phyloP scores from a whole-genome alignment of 2,329 filamentous ascomycete genomes.

The Fusarium irregulare region DNA sequence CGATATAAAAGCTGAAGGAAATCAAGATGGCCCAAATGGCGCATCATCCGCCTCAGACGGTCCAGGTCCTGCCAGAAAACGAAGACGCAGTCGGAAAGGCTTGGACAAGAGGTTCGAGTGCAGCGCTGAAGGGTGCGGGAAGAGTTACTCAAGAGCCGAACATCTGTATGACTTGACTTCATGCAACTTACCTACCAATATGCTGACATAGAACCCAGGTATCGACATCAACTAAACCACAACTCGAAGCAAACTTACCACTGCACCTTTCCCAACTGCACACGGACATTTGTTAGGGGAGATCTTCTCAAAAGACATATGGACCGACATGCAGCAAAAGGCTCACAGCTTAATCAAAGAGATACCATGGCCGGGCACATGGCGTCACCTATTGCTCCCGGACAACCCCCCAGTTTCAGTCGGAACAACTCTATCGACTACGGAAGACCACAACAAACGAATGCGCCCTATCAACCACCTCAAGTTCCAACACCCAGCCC shows the following conservation, averaged over 20 bases:
- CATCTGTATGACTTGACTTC: slow-evolving; percentile 74
- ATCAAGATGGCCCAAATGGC: slow-evolving; percentile 50
- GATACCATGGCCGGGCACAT: slow-evolving; percentile 61
- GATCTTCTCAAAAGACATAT: slow-evolving; percentile 89
- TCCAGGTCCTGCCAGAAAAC: slow-evolving; percentile 70
- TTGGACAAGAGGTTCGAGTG: slow-evolving; percentile 87
- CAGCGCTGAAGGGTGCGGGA: slow-evolving; percentile 86
- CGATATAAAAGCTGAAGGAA: slow-evolving; percentile 54
- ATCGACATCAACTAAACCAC: slow-evolving; percentile 96
- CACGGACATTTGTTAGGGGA: slow-evolving; percentile 89
- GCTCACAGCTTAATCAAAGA: slow-evolving; percentile 79
- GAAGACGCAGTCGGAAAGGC: slow-evolving; percentile 79
- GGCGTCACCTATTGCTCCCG: slow-evolving; percentile 55
- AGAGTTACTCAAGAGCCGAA: slow-evolving; percentile 95
- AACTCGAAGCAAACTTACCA: slow-evolving; percentile 94
- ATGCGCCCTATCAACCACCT: slow-evolving; percentile 60
- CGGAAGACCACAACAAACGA: slow-evolving; percentile 53
- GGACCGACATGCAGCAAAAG: slow-evolving; percentile 83
- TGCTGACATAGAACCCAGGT: slow-evolving; percentile 55
- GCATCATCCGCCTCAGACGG: slow-evolving; percentile 66
- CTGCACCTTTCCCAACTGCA: slow-evolving; percentile 92
- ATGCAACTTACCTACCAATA: background rate
- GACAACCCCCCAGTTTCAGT: slow-evolving; percentile 62
- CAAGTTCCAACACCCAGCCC: slow-evolving; percentile 58
- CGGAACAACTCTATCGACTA: slow-evolving; percentile 55